A percentile compares a stretch with the other conserved stretches of the same genome.
Conservation (phyloP, 176 grass and related monocot genomes). For the Eleusine coracana region DNA sequence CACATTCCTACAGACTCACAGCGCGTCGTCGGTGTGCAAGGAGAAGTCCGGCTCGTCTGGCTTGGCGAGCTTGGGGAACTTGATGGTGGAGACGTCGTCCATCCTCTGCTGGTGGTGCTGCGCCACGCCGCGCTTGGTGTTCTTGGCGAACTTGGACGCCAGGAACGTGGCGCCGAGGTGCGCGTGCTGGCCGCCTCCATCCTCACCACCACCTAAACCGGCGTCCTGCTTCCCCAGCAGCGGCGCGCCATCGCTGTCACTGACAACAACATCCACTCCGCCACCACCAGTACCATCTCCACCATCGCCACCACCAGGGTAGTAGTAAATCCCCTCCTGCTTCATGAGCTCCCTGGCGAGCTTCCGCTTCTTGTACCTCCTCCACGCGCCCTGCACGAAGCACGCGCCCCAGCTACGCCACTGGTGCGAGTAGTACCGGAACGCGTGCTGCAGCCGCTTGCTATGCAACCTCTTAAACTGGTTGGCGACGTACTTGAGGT, state of each 20-base stretch:
- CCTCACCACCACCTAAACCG: not conserved
- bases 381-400: slow-evolving; percentile 89
- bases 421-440: slow-evolving; percentile 96
- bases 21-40: slow-evolving; percentile 55
- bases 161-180: slow-evolving; percentile 67
- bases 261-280: not conserved
- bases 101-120: slow-evolving; percentile 40
- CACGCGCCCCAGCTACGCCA: slow-evolving; percentile 92
- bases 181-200: slow-evolving; percentile 13
- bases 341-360: slow-evolving; percentile 72
- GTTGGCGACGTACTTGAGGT: slow-evolving; percentile 91
- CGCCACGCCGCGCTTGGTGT: slow-evolving; percentile 58
- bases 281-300: not conserved
- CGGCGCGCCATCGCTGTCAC: slow-evolving; percentile 39
- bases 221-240: slow-evolving; percentile 39
- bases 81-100: slow-evolving; percentile 55
- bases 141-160: slow-evolving; percentile 87
- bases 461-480: slow-evolving; percentile 97
- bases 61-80: slow-evolving; percentile 84
- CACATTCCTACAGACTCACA: slow-evolving; percentile 13
- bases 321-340: slow-evolving; percentile 63
- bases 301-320: slow-evolving; percentile 15
- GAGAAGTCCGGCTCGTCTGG: slow-evolving; percentile 94
- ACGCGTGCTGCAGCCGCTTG: slow-evolving; percentile 92
- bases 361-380: slow-evolving; percentile 73